Base-by-base conservation (phyloP, 2,329 filamentous ascomycete species). In the Fusarium sp. region DNA sequence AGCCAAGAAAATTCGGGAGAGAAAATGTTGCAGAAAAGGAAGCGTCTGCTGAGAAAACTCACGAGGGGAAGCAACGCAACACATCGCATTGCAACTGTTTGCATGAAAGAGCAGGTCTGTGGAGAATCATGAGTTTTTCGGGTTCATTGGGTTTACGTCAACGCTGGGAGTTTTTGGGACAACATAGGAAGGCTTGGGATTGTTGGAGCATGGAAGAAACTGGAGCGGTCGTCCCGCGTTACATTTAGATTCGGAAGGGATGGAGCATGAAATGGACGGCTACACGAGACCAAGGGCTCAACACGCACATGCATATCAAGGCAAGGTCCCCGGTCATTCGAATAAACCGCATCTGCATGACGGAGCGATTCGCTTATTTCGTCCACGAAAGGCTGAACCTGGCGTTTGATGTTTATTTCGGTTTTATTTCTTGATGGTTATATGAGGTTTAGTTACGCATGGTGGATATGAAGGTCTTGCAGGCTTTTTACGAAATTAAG, bases 241-340 rank as follows among this genome's bases (percentile, higher is more conserved):
- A 54, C 53, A 67, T 60, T 69, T 65, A 52, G 57, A 68, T 69
- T 69, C 55, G 44, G 61, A 54, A 61, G 44, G 61, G 50, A 55
- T 56, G 52, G 59, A 56, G 53, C 58, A 70, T 67, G 52, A 59
- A 58, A 64, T 32, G 61, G 49, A 65, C 45, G 51, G 64, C 60
- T 64, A 67, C 57, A 70, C 58, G 67, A 67, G 51, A 58, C 64
- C 43, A 67, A 56, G 51, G 67, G 57, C 59, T 68, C 50, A 64
- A 47, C 48, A 55, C 19, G 26, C 49, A 58, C 67, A 67, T 54
- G 57, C 62, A 70, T 58, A 58, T 53, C 62, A 65, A 38, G 59
- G 54, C 53, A 66, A 41, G 32, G 58, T 53, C 46, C 43, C 44
- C 43, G 48, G 53, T 53, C 54, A 60, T 56, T 52, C 39, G 50